Percentiles rank a stretch among this genome's conserved stretches.
phyloP scores from a whole-genome alignment of 441 rosid genomes.

The Adansonia gregorii region DNA sequence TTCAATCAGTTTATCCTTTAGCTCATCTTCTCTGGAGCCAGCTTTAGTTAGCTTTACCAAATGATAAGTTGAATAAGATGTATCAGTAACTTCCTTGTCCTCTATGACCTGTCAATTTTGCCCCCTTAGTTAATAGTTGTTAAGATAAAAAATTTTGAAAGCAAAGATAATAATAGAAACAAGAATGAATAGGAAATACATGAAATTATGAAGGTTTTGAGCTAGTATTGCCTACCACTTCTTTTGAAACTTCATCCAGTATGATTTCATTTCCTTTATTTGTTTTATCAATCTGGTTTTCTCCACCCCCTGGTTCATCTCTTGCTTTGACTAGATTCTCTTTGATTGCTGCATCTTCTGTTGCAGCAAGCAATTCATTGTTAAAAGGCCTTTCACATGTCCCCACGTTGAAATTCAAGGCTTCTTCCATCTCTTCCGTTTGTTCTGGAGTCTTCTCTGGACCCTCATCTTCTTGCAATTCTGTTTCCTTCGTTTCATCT shows the following conservation, averaged over 20 bases:
- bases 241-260: constrained; percentile 12
- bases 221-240: constrained; percentile 9
- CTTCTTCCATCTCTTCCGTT: constrained; percentile 22
- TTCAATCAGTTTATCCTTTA: constrained; percentile 32
- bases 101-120: constrained; percentile 38
- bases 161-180: neutral
- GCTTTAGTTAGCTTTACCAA: constrained; percentile 33
- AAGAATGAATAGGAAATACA: neutral
- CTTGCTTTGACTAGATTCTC: constrained; percentile 15
- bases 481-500: constrained; percentile 26
- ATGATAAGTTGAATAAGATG: constrained; percentile 22
- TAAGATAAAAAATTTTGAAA: constrained; percentile 3
- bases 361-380: constrained; percentile 27
- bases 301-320: constrained; percentile 29
- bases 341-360: constrained; percentile 31
- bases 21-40: constrained; percentile 33
- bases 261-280: constrained; percentile 34
- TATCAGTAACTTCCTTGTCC: constrained; percentile 33
- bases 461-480: constrained; percentile 29
- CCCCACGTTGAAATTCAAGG: constrained; percentile 14
- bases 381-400: constrained; percentile 31
- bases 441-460: constrained; percentile 22
- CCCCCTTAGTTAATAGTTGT: constrained; percentile 19
- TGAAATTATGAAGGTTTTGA: neutral
- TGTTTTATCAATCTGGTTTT: constrained; percentile 28